Evolutionary conservation across 75 land plant genomes (phyloP).

Genomic region (Pseudotsuga menziesii): DNA sequence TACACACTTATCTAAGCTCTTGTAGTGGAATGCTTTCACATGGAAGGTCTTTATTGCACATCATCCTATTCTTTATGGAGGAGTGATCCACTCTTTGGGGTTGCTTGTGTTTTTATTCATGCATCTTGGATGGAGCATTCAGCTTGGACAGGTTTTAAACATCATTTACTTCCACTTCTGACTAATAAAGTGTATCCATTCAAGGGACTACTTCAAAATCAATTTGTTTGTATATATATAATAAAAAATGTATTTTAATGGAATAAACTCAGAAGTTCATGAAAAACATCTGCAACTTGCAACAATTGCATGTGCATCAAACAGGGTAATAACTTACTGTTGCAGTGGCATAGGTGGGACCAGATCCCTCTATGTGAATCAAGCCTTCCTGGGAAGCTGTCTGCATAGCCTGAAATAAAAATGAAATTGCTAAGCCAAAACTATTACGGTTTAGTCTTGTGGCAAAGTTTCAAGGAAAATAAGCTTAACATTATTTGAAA

Average conservation of each 20-base stretch:
- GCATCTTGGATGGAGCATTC: no score
- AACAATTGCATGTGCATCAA: not conserved
- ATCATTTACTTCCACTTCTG: no score
- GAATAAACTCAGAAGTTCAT: not conserved
- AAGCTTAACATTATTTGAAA: not conserved
- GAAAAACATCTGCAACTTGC: not conserved
- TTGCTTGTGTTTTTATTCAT: no score
- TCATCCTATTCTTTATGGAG: no score
- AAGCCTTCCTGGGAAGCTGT: conserved; percentile 66
- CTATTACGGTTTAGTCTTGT: not conserved
- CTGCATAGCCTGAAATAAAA: conserved; percentile 61
- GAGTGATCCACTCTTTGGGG: no score
- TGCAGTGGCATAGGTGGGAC: conserved; percentile 92
- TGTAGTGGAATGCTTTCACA: no score
- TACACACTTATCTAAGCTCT: no score
- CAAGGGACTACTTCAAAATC: not conserved
- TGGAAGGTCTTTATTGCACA: no score
- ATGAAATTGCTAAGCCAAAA: not conserved
- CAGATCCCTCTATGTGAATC: conserved; percentile 74
- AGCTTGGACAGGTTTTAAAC: no score
- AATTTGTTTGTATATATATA: not conserved
- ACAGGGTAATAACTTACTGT: conserved; percentile 39
- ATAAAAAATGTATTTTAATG: not conserved
- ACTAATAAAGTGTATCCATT: no score
- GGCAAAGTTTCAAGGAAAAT: not conserved